Evolutionary conservation across 129 eudicot genomes (phyloP).

Genomic region (Kitagawia praeruptora): DNA sequence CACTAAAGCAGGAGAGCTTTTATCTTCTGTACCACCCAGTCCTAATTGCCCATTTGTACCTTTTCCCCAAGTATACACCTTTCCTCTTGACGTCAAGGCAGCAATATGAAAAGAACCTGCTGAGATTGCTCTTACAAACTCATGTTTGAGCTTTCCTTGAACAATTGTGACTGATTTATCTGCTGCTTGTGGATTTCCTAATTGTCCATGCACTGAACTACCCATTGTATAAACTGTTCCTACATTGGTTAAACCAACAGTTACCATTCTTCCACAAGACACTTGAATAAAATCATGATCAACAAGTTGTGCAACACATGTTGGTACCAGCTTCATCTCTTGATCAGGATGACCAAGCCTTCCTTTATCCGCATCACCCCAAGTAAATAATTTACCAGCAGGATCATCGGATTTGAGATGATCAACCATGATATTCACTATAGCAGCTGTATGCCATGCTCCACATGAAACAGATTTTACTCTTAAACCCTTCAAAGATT

Average conservation of each 20-base stretch:
- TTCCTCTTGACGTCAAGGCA: conserved; percentile 43
- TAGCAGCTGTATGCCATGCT: conserved; percentile 66
- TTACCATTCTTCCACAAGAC: conserved; percentile 51
- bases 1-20: conserved; percentile 50
- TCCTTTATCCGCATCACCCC: conserved; percentile 77
- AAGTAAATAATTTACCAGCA: conserved; percentile 48
- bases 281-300: conserved; percentile 56
- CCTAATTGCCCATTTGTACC: conserved; percentile 63
- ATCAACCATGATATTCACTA: conserved; percentile 33
- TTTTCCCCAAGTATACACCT: conserved; percentile 61
- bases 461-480: conserved; percentile 61
- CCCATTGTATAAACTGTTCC: conserved; percentile 56
- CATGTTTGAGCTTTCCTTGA: conserved; percentile 54
- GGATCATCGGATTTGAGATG: conserved; percentile 18
- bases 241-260: conserved; percentile 38
- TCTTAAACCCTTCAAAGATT: conserved; percentile 33
- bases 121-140: conserved; percentile 46
- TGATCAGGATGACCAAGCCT: conserved; percentile 44
- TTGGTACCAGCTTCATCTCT: conserved; percentile 32
- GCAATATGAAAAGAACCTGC: conserved; percentile 50
- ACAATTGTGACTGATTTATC: conserved; percentile 35
- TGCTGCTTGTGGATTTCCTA: conserved; percentile 40
- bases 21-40: conserved; percentile 37
- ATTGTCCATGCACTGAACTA: conserved; percentile 47
- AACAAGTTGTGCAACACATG: conserved; percentile 32